These are phyloP conservation scores for Catunica adiposa DNA, from an alignment of 2,329 filamentous ascomycete genomes.

Conservation along the genomic window DNA sequence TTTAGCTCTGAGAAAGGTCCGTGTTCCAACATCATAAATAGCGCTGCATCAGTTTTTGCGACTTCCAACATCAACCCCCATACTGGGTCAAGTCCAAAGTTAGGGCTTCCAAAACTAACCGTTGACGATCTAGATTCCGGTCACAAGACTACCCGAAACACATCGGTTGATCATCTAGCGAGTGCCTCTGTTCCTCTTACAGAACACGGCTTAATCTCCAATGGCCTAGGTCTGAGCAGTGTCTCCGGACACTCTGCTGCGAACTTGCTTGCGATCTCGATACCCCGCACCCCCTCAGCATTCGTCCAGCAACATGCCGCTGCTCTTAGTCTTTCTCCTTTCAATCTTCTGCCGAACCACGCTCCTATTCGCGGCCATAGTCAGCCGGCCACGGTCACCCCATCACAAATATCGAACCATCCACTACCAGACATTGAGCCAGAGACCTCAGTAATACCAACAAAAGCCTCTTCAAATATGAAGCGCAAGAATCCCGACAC, in stretches of 20 bases:
- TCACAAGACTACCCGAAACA: no score
- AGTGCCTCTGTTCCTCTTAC: constrained; percentile 4
- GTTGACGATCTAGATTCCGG: no score
- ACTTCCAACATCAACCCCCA: no score
- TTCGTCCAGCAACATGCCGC: constrained; percentile 12
- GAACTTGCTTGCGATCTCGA: constrained; percentile 9
- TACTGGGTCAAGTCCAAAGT: no score
- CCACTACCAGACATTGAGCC: neutral
- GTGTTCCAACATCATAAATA: no score
- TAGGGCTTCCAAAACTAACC: no score
- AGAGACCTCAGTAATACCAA: neutral
- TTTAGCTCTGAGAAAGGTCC: no score
- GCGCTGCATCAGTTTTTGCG: no score
- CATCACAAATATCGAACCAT: constrained; percentile 7
- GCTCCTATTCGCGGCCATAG: neutral
- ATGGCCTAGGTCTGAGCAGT: neutral
- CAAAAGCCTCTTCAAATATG: neutral
- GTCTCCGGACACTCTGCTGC: neutral
- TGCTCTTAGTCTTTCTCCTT: neutral
- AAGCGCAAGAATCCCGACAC: neutral
- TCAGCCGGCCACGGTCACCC: constrained; percentile 10
- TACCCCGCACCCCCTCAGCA: constrained; percentile 11
- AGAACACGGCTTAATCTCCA: neutral
- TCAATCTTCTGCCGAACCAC: constrained; percentile 3
- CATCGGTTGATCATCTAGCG: neutral